Evolutionary conservation across 257 asterid genomes (phyloP).

Genomic region (Ilex aquifolium): DNA sequence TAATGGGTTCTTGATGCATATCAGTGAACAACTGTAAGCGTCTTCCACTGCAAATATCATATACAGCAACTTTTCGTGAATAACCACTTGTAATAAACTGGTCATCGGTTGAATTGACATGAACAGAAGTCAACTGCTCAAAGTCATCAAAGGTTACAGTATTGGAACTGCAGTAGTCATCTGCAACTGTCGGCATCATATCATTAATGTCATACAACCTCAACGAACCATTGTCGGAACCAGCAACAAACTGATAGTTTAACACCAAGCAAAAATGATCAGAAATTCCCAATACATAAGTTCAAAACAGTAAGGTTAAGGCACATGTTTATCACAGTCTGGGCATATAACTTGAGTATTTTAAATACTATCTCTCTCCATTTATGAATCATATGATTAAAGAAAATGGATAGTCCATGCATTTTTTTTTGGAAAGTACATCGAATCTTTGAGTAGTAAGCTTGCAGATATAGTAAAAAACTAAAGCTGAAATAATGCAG

Average conservation of each 20-base stretch:
- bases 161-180: constrained; percentile 28
- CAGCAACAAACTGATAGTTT: constrained; percentile 78
- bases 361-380: too few species aligned
- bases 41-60: constrained; percentile 68
- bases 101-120: constrained; percentile 86
- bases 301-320: too few species aligned
- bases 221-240: constrained; percentile 87
- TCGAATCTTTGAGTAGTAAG: too few species aligned
- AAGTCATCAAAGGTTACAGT: constrained; percentile 67
- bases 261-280: constrained; percentile 5
- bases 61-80: constrained; percentile 73
- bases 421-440: too few species aligned
- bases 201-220: constrained; percentile 61
- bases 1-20: constrained; percentile 82
- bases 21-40: constrained; percentile 69
- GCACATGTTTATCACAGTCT: too few species aligned
- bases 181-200: constrained; percentile 38
- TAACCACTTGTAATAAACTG: constrained; percentile 90
- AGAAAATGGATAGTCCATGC: too few species aligned
- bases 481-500: too few species aligned
- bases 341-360: constrained; percentile 8
- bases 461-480: too few species aligned
- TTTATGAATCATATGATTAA: too few species aligned
- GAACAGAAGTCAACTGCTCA: constrained; percentile 88
- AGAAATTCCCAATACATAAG: background rate